Evolutionary conservation across 2,329 filamentous ascomycete genomes (phyloP), one percentile per base, ranked within the genome.

Genomic region (Trichoderma guizhouense): DNA sequence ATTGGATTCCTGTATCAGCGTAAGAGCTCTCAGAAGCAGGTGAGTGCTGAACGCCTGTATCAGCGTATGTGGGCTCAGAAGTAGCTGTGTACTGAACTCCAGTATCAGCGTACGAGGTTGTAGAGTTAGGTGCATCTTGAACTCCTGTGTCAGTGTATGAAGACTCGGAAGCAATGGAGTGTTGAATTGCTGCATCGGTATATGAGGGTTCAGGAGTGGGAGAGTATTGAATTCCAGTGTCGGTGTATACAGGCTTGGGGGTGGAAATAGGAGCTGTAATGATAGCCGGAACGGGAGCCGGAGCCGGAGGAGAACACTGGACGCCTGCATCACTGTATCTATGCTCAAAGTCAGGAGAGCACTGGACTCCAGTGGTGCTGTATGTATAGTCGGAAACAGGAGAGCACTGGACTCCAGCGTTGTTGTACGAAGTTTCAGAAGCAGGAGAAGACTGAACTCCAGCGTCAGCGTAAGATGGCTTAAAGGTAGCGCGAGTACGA

Each of bases 81-180:
- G 93, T 93, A 60, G 93, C 94, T 36, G 94, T 95, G 77, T 89
- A 95, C 79, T 98, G 95, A 34, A 93, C 86, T 4, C 91, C 93
- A n/a, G 87, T 87, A 78, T 97, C 93, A 51, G 88, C 87, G 83
- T 96, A 97, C 72, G 86, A 83, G 53, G 83, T 78, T 72, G 84
- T 84, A 14, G 69, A 32, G 14, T 30, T 34, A 11, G 80, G 78
- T 1, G 74, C 74, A 26, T 89, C 95, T 80, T 98, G 95, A 32
- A 93, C 86, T 4, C 91, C 93, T n/a, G 87, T 87, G 77, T 97
- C 93, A 47, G 88, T 87, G 83, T 96, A 97, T 72, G 86, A 83
- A 55, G 83, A 79, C 72, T 84, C 85, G 7, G 62, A 43, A 18
- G 24, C 55, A 9, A 80, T 78, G 2, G 74, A 74, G 24, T 55